Evolutionary conservation across 179 eudicot species (phyloP), one percentile per base, ranked within the genome.

Genomic region (Silene vulgaris): DNA sequence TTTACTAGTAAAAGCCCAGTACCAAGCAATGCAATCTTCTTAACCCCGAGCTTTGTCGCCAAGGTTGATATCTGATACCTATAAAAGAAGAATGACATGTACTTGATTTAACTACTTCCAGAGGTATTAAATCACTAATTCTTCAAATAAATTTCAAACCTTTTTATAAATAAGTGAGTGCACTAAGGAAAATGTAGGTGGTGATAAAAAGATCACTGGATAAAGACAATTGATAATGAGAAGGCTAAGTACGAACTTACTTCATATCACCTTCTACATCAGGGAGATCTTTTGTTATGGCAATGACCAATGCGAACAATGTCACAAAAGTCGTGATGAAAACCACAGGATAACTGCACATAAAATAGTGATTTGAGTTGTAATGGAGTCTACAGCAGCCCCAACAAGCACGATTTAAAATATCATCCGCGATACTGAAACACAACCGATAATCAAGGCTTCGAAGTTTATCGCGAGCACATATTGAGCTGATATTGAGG

Each of bases 261-360:
- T 92, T 92, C 80, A 97, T 85, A 82, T 95, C 99, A 57, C 99
- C 99, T 87, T 95, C 99, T 65, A 95, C 97, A 76, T 95, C 99
- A 30, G 99, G 96, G 77, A 95, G 99, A 92, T 95, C 99, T 83
- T 95, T 95, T 32, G 99, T 95, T 81, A 95, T 95, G 84, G 99
- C 99, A 81, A 95, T 95, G 75, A 95, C 99, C 84, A 95, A 85
- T 0, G 97, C 99, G 80, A 95, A 95, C 79, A 95, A 66, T 37
- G 99, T 95, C 61, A 95, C 99, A 35, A 95, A 95, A 35, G 90
- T 82, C 68, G 99, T 95, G 79, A 95, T 95, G 86, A 95, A 95
- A 82, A 90, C 90, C 85, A 95, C 99, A 11, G 99, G 95, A 71
- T 85, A 87, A 87, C 99, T 95, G 91, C 92, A 85, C 20, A 69